These are phyloP conservation scores for Penicillium riverlandense DNA, from an alignment of 495 filamentous ascomycete species.

Conservation along the genomic window DNA sequence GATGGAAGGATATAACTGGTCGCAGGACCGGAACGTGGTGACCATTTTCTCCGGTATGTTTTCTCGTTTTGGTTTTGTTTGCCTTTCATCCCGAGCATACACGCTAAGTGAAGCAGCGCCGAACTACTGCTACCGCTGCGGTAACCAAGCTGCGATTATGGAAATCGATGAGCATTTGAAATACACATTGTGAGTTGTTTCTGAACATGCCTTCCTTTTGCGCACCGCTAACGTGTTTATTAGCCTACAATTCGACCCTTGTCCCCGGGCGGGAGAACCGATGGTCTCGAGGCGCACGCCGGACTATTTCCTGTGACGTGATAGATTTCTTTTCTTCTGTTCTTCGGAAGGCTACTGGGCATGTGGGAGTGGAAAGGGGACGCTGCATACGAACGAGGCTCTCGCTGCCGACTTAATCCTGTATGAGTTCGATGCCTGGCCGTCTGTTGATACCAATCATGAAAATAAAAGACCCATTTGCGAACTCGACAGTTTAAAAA, in stretches of 20 bases:
- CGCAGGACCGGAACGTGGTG: constrained; percentile 90
- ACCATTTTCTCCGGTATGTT: constrained; percentile 93
- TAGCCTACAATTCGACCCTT: constrained; percentile 99
- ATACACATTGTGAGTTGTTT: constrained; percentile 90
- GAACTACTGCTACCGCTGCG: constrained; percentile 97
- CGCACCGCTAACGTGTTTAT: too few relatives aligned
- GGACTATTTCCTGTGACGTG: constrained; percentile 86
- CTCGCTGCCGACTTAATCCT: constrained; percentile 28
- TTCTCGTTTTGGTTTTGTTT: not conserved
- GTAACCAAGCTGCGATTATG: constrained; percentile 99
- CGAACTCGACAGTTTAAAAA: constrained; percentile 2
- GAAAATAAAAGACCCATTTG: constrained; percentile 38
- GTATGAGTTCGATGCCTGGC: constrained; percentile 32
- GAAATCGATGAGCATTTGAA: constrained; percentile 99
- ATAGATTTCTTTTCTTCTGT: constrained; percentile 30
- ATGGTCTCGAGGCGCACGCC: constrained; percentile 98
- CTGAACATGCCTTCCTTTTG: too few relatives aligned
- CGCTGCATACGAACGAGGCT: constrained; percentile 25
- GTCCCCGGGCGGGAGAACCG: constrained; percentile 91
- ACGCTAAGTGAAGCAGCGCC: constrained; percentile 50
- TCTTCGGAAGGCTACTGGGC: constrained; percentile 23
- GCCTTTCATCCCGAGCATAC: not conserved
- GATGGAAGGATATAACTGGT: constrained; percentile 99
- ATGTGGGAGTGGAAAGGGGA: constrained; percentile 13
- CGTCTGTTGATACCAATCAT: constrained; percentile 44